Evolutionary conservation across 345 rosid species (phyloP).

Genomic region (Rubroshorea leprosula): DNA sequence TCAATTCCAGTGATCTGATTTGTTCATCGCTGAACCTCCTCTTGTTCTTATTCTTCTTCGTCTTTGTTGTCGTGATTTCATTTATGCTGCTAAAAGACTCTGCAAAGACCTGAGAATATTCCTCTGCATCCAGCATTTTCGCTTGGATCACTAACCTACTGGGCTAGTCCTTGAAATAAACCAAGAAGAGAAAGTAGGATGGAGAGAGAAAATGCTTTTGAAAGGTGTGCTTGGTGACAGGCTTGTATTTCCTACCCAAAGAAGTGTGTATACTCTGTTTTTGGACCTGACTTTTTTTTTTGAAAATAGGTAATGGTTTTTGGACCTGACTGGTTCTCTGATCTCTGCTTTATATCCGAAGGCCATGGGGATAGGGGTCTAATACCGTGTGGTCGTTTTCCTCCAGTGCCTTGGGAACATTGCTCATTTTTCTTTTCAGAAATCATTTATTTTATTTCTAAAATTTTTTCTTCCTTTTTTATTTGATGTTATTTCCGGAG

Average conservation of each 20-base stretch:
- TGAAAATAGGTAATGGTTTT: slow-evolving; percentile 2
- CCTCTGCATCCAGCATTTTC: slow-evolving; percentile 36
- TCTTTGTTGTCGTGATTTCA: slow-evolving; percentile 21
- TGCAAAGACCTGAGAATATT: slow-evolving; percentile 30
- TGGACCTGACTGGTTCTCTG: neutral
- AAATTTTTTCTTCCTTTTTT: neutral
- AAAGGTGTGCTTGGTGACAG: neutral
- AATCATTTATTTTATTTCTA: neutral
- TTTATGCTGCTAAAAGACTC: slow-evolving; percentile 25
- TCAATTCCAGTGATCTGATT: slow-evolving; percentile 60
- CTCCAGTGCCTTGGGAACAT: slow-evolving; percentile 3
- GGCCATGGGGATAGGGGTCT: slow-evolving; percentile 3
- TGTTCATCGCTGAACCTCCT: slow-evolving; percentile 83
- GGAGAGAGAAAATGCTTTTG: neutral
- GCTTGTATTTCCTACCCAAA: neutral
- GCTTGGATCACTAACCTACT: neutral
- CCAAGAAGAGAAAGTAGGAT: neutral
- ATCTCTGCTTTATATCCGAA: slow-evolving; percentile 11
- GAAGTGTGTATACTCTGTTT: no score
- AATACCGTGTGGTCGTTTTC: slow-evolving; percentile 25
- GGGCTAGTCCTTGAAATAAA: neutral
- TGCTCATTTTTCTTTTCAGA: slow-evolving; percentile 3
- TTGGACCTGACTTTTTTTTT: no score
- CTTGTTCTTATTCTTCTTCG: slow-evolving; percentile 43
- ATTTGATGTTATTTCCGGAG: neutral